These are phyloP conservation scores for Penicillium paxilli DNA, from an alignment of 495 filamentous ascomycete species.

Conservation along the genomic window DNA sequence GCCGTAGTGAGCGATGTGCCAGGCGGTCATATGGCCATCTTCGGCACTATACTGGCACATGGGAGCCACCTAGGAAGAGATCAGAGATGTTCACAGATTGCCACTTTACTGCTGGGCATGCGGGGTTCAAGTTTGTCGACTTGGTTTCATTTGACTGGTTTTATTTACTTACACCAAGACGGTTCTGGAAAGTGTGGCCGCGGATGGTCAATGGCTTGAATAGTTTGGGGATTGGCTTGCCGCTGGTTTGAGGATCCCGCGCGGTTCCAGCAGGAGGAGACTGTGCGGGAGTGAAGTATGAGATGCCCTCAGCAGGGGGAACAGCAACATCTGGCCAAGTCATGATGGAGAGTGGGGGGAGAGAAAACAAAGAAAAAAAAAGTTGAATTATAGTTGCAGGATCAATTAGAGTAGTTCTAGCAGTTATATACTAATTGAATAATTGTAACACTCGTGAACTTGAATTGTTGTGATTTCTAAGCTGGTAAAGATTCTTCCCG, in stretches of 20 bases:
- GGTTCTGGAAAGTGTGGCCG: constrained; percentile 59
- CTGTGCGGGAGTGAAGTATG: constrained; percentile 71
- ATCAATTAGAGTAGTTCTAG: background rate
- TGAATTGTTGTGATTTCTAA: constrained; percentile 18
- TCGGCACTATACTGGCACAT: constrained; percentile 71
- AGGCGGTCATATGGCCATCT: constrained; percentile 61
- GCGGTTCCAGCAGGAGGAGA: constrained; percentile 65
- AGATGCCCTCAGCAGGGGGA: constrained; percentile 50
- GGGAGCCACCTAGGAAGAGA: constrained; percentile 45
- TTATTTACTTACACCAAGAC: constrained; percentile 49
- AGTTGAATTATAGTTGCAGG: background rate
- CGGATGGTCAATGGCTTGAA: constrained; percentile 64
- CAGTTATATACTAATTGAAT: constrained; percentile 9
- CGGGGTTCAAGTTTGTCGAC: too few relatives aligned
- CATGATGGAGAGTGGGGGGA: constrained; percentile 13
- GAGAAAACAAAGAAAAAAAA: background rate
- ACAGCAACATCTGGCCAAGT: constrained; percentile 40
- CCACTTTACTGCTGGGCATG: too few relatives aligned
- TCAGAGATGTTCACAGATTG: background rate
- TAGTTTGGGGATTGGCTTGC: constrained; percentile 62
- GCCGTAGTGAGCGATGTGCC: constrained; percentile 61
- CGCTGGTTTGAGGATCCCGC: constrained; percentile 57
- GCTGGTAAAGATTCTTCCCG: constrained; percentile 7
- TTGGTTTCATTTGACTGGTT: too few relatives aligned
- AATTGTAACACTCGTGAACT: too few relatives aligned